Evolutionary conservation across 768 basidiomycete genomes (phyloP).

Genomic region (Coprinopsis marcescibilis): DNA sequence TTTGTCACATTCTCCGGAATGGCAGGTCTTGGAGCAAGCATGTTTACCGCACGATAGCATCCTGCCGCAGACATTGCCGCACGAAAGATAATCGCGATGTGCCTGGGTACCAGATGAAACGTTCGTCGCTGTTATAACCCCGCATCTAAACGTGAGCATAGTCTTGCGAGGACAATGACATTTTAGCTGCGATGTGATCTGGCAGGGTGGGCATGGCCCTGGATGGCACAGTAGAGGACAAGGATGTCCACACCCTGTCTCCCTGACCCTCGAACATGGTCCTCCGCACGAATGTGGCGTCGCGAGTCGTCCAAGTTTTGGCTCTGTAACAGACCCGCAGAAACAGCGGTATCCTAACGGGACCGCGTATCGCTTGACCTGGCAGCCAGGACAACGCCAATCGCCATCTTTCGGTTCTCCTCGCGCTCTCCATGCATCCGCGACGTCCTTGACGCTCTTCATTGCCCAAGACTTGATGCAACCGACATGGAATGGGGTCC

Average conservation of each 20-base stretch:
- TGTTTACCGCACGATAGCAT: conserved; percentile 70
- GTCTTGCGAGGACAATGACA: conserved; percentile 76
- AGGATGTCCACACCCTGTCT: conserved; percentile 64
- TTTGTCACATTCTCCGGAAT: conserved; percentile 64
- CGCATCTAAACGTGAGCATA: conserved; percentile 54
- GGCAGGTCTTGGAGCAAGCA: conserved; percentile 62
- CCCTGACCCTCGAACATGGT: conserved; percentile 56
- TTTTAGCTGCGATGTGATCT: conserved; percentile 63
- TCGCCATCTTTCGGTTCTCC: conserved; percentile 63
- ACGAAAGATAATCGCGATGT: conserved; percentile 41
- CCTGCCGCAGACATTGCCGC: conserved; percentile 38
- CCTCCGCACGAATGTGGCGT: conserved; percentile 76
- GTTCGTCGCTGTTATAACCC: too few species aligned
- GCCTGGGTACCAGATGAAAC: too few species aligned
- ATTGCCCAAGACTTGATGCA: conserved; percentile 87
- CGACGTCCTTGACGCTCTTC: conserved; percentile 69
- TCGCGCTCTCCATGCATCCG: conserved; percentile 66
- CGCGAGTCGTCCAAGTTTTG: conserved; percentile 60
- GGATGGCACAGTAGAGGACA: conserved; percentile 89
- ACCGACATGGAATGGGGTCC: conserved; percentile 86
- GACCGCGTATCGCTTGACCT: conserved; percentile 62
- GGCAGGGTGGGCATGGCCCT: conserved; percentile 94
- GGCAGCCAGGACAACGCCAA: conserved; percentile 95
- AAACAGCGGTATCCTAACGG: conserved; percentile 80
- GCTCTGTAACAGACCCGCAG: conserved; percentile 70